These are phyloP conservation scores for Blastobotrys buckinghamii DNA, from an alignment of 1,139 yeast species.

Conservation along the genomic window DNA sequence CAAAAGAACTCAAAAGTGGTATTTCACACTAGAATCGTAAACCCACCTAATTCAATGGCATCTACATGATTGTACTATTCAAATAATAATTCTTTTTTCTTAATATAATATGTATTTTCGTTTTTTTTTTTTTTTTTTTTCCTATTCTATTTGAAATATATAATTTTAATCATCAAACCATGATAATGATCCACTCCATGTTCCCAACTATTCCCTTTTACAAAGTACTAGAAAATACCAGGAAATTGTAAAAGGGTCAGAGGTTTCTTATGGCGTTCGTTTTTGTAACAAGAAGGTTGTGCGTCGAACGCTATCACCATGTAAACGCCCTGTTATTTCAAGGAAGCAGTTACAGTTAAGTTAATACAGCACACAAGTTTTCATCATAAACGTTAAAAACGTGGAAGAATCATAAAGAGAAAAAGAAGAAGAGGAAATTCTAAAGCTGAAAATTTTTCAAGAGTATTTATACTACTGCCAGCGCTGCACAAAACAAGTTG, in stretches of 20 bases:
- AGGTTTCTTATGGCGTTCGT: conserved; percentile 30
- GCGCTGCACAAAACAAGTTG: no score
- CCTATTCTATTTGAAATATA: background rate
- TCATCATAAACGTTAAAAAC: conserved; percentile 35
- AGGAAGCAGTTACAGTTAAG: conserved; percentile 24
- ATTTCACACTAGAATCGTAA: no score
- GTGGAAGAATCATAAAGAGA: conserved; percentile 30
- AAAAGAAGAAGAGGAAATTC: conserved; percentile 14
- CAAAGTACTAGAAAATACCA: no score
- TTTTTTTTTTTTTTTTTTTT: background rate
- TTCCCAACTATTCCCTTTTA: background rate
- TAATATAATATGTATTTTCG: no score
- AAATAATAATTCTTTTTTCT: no score
- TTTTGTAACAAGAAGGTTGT: conserved; percentile 33
- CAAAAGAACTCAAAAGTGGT: no score
- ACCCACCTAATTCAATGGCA: background rate
- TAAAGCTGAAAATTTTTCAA: background rate
- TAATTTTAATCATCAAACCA: no score
- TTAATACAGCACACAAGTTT: conserved; percentile 28
- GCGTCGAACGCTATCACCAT: conserved; percentile 37
- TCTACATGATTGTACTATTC: background rate
- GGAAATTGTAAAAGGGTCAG: conserved; percentile 21
- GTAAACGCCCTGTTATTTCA: conserved; percentile 25
- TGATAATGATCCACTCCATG: background rate
- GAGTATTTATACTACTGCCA: no score